Conservation (phyloP, 148 eudicot genomes). For the Cornus kousa region DNA sequence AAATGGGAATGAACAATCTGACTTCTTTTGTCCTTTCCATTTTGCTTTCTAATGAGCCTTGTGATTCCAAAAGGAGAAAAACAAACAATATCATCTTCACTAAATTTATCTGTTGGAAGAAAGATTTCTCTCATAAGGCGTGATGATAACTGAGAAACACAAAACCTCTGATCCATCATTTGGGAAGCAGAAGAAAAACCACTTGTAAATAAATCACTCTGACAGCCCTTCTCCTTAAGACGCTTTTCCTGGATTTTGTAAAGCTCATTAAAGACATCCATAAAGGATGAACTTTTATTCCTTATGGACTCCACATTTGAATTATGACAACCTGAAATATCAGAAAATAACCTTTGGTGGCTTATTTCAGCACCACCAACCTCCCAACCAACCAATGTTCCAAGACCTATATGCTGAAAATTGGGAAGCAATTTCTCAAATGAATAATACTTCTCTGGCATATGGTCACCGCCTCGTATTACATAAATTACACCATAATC, state of each 20-base stretch:
- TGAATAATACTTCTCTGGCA: constrained; percentile 40
- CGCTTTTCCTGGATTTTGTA: constrained; percentile 19
- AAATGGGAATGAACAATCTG: constrained; percentile 53
- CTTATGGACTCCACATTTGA: constrained; percentile 13
- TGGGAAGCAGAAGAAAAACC: constrained; percentile 42
- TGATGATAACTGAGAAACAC: constrained; percentile 23
- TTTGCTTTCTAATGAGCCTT: constrained; percentile 41
- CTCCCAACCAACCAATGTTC: constrained; percentile 67
- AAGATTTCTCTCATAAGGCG: constrained; percentile 44
- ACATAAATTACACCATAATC: constrained; percentile 65
- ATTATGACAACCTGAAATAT: constrained; percentile 27
- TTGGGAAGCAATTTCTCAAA: constrained; percentile 42
- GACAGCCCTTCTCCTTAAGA: constrained; percentile 29
- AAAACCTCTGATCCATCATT: constrained; percentile 25
- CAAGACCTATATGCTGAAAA: constrained; percentile 42
- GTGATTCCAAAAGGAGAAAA: constrained; percentile 81
- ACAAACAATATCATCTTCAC: constrained; percentile 53
- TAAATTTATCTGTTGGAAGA: constrained; percentile 52
- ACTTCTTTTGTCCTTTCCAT: constrained; percentile 26
- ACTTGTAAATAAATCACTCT: constrained; percentile 34
- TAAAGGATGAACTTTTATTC: constrained; percentile 22
- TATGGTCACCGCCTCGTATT: constrained; percentile 41
- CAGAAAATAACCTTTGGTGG: constrained; percentile 45
- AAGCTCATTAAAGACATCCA: constrained; percentile 26
- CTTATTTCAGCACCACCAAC: constrained; percentile 70